Evolutionary conservation across 148 eudicot genomes (phyloP).

Genomic region (Heliosperma pusillum): DNA sequence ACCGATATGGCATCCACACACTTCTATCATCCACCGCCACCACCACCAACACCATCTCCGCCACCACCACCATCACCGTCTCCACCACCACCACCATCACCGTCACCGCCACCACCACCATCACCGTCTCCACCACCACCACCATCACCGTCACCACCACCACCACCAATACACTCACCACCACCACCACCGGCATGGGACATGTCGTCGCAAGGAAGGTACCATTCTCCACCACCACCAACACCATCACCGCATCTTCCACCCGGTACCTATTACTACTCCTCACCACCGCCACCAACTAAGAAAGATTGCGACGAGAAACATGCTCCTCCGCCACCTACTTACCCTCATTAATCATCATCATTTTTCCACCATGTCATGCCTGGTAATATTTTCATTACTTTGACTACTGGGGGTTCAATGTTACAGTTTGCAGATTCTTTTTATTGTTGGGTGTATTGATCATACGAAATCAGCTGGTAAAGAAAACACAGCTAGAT

Average conservation of each 20-base stretch:
- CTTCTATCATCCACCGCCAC: not conserved
- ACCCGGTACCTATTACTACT: constrained; percentile 9
- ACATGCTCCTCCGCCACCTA: constrained; percentile 13
- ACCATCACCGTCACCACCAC: not conserved
- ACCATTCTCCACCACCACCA: constrained; percentile 20
- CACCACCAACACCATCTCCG: not conserved
- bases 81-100: too few species aligned
- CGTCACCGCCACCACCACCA: not conserved
- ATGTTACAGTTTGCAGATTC: not conserved
- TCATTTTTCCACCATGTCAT: not conserved
- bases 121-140: not conserved
- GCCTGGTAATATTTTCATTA: not conserved
- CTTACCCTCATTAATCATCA: constrained; percentile 16
- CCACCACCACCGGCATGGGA: constrained; percentile 5
- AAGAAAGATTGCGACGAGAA: not conserved
- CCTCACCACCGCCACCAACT: constrained; percentile 13
- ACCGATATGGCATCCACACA: constrained; percentile 7
- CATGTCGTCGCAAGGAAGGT: not conserved
- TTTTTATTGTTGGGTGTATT: constrained; percentile 12
- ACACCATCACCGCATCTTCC: constrained; percentile 9
- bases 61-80: not conserved
- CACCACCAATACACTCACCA: not conserved
- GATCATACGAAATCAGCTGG: not conserved
- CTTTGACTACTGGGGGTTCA: too few species aligned
- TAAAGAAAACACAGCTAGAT: not conserved